These are phyloP conservation scores for Pouteria campechiana DNA, from an alignment of 179 eudicot species.

Conservation along the genomic window DNA sequence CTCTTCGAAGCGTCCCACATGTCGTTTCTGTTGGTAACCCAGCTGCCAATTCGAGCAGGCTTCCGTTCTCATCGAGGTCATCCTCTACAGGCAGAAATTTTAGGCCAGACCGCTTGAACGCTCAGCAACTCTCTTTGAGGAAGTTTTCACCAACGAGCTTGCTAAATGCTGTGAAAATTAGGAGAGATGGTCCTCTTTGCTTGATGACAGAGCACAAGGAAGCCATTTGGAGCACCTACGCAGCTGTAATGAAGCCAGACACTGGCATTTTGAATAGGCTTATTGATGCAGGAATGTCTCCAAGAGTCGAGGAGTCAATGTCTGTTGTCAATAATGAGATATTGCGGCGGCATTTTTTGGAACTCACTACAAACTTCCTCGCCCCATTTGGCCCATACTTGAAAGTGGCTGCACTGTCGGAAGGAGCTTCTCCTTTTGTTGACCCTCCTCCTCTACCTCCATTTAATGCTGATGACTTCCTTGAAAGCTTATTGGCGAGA, in stretches of 20 bases:
- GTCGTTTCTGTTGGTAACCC: slow-evolving; percentile 85
- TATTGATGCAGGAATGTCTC: slow-evolving; percentile 85
- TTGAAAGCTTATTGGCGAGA: slow-evolving; percentile 64
- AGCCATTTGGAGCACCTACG: slow-evolving; percentile 79
- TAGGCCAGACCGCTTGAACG: slow-evolving; percentile 41
- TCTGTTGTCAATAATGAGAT: slow-evolving; percentile 97
- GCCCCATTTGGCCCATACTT: slow-evolving; percentile 96
- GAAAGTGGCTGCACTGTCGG: slow-evolving; percentile 73
- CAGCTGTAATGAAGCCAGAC: slow-evolving; percentile 79
- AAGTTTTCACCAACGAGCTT: slow-evolving; percentile 72
- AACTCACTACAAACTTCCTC: slow-evolving; percentile 87
- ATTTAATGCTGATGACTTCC: slow-evolving; percentile 67
- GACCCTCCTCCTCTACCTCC: slow-evolving; percentile 77
- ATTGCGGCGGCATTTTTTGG: slow-evolving; percentile 88
- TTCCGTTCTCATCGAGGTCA: slow-evolving; percentile 30
- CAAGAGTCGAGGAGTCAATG: slow-evolving; percentile 95
- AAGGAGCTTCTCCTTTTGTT: slow-evolving; percentile 78
- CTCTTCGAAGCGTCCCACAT: slow-evolving; percentile 74
- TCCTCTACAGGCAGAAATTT: slow-evolving; percentile 29
- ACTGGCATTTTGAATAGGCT: slow-evolving; percentile 91
- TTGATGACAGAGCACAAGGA: slow-evolving; percentile 95
- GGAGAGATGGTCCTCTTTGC: slow-evolving; percentile 93
- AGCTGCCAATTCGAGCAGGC: slow-evolving; percentile 45
- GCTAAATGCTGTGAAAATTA: slow-evolving; percentile 72
- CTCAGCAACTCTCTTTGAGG: slow-evolving; percentile 48